phyloP scores from a whole-genome alignment of 371 early-diverging fungal genomes.

The Umbelopsis sp. region DNA sequence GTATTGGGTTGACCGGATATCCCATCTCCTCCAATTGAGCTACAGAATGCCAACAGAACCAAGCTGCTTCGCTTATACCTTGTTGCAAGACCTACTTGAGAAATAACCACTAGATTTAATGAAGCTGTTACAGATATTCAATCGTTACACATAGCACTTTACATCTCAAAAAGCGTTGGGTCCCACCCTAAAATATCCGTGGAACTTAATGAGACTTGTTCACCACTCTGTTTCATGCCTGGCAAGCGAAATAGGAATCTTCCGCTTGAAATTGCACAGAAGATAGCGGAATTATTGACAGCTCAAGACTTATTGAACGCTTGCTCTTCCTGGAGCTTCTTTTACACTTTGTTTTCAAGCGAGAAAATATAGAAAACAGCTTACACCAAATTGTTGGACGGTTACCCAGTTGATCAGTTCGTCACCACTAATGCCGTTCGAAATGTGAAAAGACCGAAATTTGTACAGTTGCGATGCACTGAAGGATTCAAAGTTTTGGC shows the following conservation, averaged over 20 bases:
- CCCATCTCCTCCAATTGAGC: too few relatives aligned
- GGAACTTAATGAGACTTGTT: too few relatives aligned
- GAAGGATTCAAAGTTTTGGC: neutral
- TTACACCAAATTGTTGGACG: neutral
- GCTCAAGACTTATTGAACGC: conserved; percentile 4
- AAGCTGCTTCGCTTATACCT: too few relatives aligned
- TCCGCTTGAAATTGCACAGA: conserved; percentile 3
- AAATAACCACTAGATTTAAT: too few relatives aligned
- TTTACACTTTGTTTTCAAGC: neutral
- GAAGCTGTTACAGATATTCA: too few relatives aligned
- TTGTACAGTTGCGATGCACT: neutral
- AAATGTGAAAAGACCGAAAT: neutral
- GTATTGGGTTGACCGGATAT: too few relatives aligned
- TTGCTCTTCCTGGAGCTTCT: neutral
- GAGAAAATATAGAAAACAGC: neutral
- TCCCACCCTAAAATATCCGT: too few relatives aligned
- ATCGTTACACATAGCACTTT: too few relatives aligned
- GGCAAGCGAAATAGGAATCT: neutral
- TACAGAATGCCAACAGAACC: too few relatives aligned
- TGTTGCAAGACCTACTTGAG: too few relatives aligned
- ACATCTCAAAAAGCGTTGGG: too few relatives aligned
- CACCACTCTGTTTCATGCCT: neutral
- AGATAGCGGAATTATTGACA: neutral
- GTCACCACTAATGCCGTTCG: conserved; percentile 3
- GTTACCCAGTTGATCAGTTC: neutral